Base-by-base conservation (phyloP, 257 asterid genomes). In the Linderniella brevidens region DNA sequence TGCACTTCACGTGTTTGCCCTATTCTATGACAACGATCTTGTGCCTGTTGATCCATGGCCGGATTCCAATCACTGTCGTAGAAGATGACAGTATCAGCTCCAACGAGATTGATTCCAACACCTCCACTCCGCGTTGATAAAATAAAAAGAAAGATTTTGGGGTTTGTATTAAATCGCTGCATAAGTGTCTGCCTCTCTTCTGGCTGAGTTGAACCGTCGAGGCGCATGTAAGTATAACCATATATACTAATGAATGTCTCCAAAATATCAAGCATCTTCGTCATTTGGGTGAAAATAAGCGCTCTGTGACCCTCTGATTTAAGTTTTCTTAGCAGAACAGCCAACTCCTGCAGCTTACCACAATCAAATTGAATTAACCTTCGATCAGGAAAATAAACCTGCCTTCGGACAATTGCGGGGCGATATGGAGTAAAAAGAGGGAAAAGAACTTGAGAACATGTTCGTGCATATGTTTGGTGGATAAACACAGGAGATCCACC, bases 31-130 rank as follows among this genome's bases (percentile, higher is more conserved):
- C 99, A 90, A 55, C 99, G 77, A 70, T 90, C 99, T 73, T 90
- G 99, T 50, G 99, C 99, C 59, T 90, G 99, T 59, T 85, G 96
- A 77, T 90, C 99, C 99, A 90, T 90, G 50, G 99, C 99, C 45
- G 99, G 99, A 72, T 90, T 90, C 99, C 99, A 90, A 78, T 90
- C 99, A 57, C 99, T 90, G 48, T 90, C 99, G 56, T 90, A 90
- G 68, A 85, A 90, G 58, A 90, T 90, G 12, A 85, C 99, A 18
- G 96, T 90, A 68, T 85, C 99, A 36, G 99, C 99, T 52, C 99
- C 99, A 43, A 90, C 94, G 58, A 90, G 77, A 64, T 90, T 90
- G 67, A 90, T 81, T 66, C 99, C 99, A 56, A 90, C 99, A 61
- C 96, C 99, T 53, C 99, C 99, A 63, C 96, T 90, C 19, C 99